Base-by-base conservation (phyloP, 2,329 filamentous ascomycete genomes). In the Shiraia sp. region DNA sequence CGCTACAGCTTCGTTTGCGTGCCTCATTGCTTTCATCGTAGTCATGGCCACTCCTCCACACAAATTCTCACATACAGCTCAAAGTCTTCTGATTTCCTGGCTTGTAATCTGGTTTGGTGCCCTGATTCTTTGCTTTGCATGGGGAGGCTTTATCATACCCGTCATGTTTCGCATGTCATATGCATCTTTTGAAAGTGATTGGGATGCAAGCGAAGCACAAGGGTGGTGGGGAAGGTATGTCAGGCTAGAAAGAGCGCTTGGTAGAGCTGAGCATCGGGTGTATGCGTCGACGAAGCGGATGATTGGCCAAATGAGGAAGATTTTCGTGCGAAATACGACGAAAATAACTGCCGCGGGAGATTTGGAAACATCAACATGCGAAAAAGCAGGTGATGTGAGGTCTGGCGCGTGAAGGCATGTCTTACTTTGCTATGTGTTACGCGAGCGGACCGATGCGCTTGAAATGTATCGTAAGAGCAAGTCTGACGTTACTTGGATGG, bases 211-310 rank as follows among this genome's bases (percentile, higher is more conserved):
- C 4, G 26, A 31, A 16, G 19, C 26, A n/a, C 4, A 14, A 14
- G 27, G 41, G 15, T 43, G 41, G 35, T 43, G 35, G 41, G 35
- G 24, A 7, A n/a, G 30, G 9, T 38, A 34, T 35, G 16, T 39
- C 17, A n/a, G 31, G 17, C 6, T 31, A 3, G 29, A 31, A 31
- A 31, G 29, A 31, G 29, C 29, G 10, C 17, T 31, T 14, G 29
- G 12, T 4, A 31, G 29, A 3, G 29, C 13, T 4, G 29, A 31
- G 13, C 29, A 14, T 31, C 10, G 29, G 9, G 29, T 13, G 17
- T 31, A 31, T 31, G 17, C 13, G 17, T 4, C 12, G 13, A 15
- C 10, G 13, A 31, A 31, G 29, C 14, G 17, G 13, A 13, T 31
- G 5, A 8, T 22, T 22, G 19, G 4, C 19, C 19, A 22, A 8